Base-by-base conservation (phyloP, 2,329 filamentous ascomycete genomes). In the Fusarium fujikuroi region DNA sequence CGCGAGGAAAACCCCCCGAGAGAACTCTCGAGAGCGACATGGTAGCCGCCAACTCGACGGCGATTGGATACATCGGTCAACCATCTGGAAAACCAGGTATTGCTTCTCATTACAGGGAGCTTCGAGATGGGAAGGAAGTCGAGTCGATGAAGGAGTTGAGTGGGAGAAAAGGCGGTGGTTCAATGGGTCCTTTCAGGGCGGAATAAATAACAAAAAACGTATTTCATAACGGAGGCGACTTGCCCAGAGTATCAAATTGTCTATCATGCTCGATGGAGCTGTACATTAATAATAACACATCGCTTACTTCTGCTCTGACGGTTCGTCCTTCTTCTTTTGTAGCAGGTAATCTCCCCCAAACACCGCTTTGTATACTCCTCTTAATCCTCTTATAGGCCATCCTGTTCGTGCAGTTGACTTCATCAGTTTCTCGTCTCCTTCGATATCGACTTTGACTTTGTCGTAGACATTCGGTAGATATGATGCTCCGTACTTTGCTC, bases 381-480 rank as follows among this genome's bases (percentile, higher is more conserved):
- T 85, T 43, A 87, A 53, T 1, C 86, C 86, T 40, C 81, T 77
- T 43, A 87, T 73, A 1, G 86, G 86, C 80, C 86, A 83, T 10
- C 75, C 60, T 7, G 76, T 74, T 60, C 77, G 77, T 69, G 84
- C 78, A 40, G 82, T 81, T n/a, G 79, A 78, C 4, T 68, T 74
- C 69, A 79, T 76, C 42, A 72, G 79, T 19, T 76, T 79, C 15
- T 73, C 75, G 39, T 78, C 78, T 39, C 83, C 79, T 3, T 82
- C 80, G 7, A 83, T 79, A 42, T 85, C 84, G 1, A 88, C 87
- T 75, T 86, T 88, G 30, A 92, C 89, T 81, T 93, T 93, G 74
- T 93, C 90, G 69, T 90, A 92, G 4, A 93, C 90, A 36, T 83
- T 90, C 1, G 90, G 91, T 69, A 93, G 77, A 53, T 88, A 86